phyloP scores from a whole-genome alignment of 176 grass and related monocot species.

The Rhynchospora tenuis region DNA sequence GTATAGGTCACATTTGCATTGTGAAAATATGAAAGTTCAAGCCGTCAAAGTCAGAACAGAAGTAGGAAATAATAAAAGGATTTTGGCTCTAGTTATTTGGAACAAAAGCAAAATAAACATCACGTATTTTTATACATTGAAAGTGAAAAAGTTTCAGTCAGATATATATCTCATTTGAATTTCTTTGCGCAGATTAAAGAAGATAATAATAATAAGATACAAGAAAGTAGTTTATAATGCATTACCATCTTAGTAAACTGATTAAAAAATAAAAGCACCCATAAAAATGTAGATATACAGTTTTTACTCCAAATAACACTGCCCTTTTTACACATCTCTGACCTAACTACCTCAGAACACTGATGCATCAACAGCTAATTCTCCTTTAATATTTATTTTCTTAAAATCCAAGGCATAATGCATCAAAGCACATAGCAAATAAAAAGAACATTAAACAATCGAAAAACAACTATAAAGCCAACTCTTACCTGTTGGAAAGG shows the following conservation, averaged over 20 bases:
- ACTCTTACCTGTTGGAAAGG: constrained; percentile 35
- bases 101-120: not conserved
- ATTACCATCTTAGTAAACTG: not conserved
- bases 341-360: not conserved
- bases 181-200: not conserved
- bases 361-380: not conserved
- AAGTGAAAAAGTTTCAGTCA: not conserved
- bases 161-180: not conserved
- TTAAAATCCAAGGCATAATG: not conserved
- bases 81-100: not conserved
- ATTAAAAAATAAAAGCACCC: not conserved
- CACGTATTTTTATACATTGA: not conserved
- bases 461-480: not conserved
- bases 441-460: not conserved
- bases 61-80: not conserved
- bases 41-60: not conserved
- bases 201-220: not conserved
- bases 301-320: not conserved
- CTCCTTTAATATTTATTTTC: not conserved
- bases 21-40: not conserved
- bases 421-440: not conserved
- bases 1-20: not conserved
- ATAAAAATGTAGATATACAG: not conserved
- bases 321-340: not conserved
- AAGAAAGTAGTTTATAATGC: not conserved